phyloP scores from a whole-genome alignment of 148 eudicot genomes.

The Pouteria glomerata region DNA sequence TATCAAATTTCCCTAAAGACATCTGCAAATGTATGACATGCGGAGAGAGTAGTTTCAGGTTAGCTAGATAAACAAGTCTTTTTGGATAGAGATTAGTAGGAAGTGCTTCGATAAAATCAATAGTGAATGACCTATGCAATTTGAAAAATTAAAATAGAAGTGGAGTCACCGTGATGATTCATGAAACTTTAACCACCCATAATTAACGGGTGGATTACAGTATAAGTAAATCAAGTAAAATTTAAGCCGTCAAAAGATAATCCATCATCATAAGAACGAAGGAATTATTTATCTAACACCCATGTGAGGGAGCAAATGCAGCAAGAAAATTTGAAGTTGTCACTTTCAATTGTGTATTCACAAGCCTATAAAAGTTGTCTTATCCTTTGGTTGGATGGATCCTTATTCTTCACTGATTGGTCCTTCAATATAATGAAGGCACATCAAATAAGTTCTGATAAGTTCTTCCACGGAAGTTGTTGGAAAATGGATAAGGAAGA shows the following conservation, averaged over 20 bases:
- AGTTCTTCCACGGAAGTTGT: not conserved
- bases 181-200: not conserved
- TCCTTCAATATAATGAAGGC: not conserved
- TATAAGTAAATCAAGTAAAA: not conserved
- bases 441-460: not conserved
- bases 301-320: not conserved
- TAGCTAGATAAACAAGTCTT: not conserved
- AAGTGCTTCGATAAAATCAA: not conserved
- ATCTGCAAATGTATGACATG: not conserved
- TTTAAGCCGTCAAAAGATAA: conserved; percentile 6
- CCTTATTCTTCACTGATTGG: not conserved
- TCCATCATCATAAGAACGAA: not conserved
- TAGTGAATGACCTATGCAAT: not conserved
- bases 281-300: conserved; percentile 2
- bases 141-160: not conserved
- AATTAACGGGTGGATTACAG: not conserved
- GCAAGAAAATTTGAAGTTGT: not conserved
- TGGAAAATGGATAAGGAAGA: conserved; percentile 10
- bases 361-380: conserved; percentile 8
- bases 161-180: not conserved
- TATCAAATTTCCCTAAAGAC: not conserved
- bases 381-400: conserved; percentile 5
- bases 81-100: not conserved
- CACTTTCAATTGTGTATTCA: not conserved
- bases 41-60: not conserved